Evolutionary conservation across 495 filamentous ascomycete genomes (phyloP).

Genomic region (Cercophora sp.): DNA sequence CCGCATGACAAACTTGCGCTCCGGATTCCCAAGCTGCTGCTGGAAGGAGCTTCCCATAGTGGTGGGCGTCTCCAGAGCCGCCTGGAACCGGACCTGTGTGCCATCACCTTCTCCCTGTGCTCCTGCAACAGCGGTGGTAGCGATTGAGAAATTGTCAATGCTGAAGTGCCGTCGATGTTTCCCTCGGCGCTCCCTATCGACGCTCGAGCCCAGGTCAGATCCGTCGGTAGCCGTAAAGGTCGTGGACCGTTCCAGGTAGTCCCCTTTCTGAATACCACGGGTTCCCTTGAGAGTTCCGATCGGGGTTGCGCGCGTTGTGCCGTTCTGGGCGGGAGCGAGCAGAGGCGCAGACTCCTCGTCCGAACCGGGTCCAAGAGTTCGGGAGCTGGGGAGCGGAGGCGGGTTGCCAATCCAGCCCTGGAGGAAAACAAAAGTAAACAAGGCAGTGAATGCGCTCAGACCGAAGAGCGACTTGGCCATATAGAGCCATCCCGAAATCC

Average conservation of each 20-base stretch:
- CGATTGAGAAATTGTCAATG: slow-evolving; percentile 27
- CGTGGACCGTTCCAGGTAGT: background rate
- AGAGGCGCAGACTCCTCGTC: slow-evolving; percentile 29
- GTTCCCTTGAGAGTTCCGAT: background rate
- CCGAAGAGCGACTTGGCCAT: slow-evolving; percentile 17
- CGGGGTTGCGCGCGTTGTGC: background rate
- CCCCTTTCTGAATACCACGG: background rate
- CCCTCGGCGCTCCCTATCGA: slow-evolving; percentile 5
- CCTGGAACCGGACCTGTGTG: slow-evolving; percentile 26
- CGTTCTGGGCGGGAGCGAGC: slow-evolving; percentile 1
- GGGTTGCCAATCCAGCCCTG: slow-evolving; percentile 26
- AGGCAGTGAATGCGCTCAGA: slow-evolving; percentile 11
- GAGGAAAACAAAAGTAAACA: slow-evolving; percentile 22
- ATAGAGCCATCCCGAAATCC: slow-evolving; percentile 21
- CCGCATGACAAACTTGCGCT: slow-evolving; percentile 27
- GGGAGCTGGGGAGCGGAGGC: background rate
- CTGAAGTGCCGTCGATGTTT: slow-evolving; percentile 28
- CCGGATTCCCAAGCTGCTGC: slow-evolving; percentile 1
- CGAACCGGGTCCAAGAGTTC: background rate
- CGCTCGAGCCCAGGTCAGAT: slow-evolving; percentile 6
- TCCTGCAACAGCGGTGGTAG: slow-evolving; percentile 17
- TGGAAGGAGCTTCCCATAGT: background rate
- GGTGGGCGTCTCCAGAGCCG: slow-evolving; percentile 18
- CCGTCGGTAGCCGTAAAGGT: background rate
- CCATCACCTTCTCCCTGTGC: background rate